Evolutionary conservation across 495 filamentous ascomycete species (phyloP).

Genomic region (Neurospora hispaniola): DNA sequence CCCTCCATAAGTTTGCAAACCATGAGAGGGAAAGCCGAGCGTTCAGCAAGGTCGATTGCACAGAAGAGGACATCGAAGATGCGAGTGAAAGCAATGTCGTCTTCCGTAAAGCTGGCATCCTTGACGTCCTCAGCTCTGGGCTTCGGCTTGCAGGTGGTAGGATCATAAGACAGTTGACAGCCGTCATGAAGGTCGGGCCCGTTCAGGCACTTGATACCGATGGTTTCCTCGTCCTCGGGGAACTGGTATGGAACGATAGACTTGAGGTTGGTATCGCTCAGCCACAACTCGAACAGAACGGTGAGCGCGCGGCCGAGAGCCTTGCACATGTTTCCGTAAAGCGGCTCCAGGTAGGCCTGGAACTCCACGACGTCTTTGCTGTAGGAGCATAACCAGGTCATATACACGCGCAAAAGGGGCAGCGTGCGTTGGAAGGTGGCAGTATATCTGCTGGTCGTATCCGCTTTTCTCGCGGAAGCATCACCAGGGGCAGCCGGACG

Average conservation of each 20-base stretch:
- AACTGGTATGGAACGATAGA: conserved; percentile 24
- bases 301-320: conserved; percentile 26
- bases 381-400: conserved; percentile 33
- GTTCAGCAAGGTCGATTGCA: conserved; percentile 13
- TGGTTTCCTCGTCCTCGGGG: conserved; percentile 31
- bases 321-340: conserved; percentile 29
- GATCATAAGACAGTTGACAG: conserved; percentile 20
- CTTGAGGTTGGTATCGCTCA: conserved; percentile 12
- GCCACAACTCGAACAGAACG: conserved; percentile 22
- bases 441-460: conserved; percentile 15
- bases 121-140: conserved; percentile 16
- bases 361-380: conserved; percentile 26
- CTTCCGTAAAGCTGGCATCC: conserved; percentile 3
- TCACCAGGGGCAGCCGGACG: not conserved
- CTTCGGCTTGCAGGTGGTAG: conserved; percentile 15
- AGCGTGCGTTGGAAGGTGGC: conserved; percentile 16
- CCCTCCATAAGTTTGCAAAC: conserved; percentile 3
- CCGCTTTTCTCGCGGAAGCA: not conserved
- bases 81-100: conserved; percentile 15
- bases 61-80: conserved; percentile 13
- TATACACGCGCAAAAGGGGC: conserved; percentile 32
- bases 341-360: conserved; percentile 30
- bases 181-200: conserved; percentile 16
- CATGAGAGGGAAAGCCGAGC: conserved; percentile 16
- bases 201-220: conserved; percentile 33